Conservation (phyloP, 164 flowering plant species). For the Tetrastigma voinierianum region DNA sequence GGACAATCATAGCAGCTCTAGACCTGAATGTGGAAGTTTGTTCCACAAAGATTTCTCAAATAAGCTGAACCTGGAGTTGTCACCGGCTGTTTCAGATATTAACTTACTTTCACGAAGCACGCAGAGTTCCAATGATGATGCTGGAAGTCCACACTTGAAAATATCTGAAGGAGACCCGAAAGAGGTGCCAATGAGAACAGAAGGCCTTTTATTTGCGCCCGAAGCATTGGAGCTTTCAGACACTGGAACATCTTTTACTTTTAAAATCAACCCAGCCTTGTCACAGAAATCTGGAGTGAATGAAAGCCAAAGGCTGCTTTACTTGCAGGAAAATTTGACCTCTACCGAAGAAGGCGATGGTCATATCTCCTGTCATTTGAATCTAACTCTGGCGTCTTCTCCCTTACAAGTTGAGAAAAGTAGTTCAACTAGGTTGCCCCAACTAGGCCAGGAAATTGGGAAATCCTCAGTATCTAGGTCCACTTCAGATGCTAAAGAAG, state of each 20-base stretch:
- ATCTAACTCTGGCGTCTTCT: constrained; percentile 79
- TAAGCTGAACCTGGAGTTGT: constrained; percentile 73
- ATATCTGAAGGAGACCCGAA: constrained; percentile 43
- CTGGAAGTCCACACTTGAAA: constrained; percentile 43
- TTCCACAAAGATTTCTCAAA: constrained; percentile 62
- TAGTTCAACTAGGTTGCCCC: constrained; percentile 24
- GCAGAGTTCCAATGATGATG: constrained; percentile 81
- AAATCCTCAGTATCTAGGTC: constrained; percentile 33
- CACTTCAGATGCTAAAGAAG: constrained; percentile 29
- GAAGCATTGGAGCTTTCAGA: constrained; percentile 72
- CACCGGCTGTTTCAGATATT: constrained; percentile 74
- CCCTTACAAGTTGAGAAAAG: constrained; percentile 27
- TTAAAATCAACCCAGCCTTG: constrained; percentile 37
- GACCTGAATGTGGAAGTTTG: constrained; percentile 47
- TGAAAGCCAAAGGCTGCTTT: constrained; percentile 29
- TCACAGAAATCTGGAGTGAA: constrained; percentile 26
- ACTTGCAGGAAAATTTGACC: constrained; percentile 29
- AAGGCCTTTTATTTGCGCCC: constrained; percentile 33
- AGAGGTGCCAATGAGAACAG: constrained; percentile 34
- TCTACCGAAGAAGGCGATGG: constrained; percentile 59
- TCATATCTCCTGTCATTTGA: constrained; percentile 67
- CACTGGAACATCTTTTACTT: constrained; percentile 60
- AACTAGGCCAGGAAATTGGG: constrained; percentile 27
- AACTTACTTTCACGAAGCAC: constrained; percentile 71
- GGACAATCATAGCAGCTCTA: constrained; percentile 53